phyloP scores from a whole-genome alignment of 192 early-diverging fungal species.

The Hyaloraphidium curvatum region DNA sequence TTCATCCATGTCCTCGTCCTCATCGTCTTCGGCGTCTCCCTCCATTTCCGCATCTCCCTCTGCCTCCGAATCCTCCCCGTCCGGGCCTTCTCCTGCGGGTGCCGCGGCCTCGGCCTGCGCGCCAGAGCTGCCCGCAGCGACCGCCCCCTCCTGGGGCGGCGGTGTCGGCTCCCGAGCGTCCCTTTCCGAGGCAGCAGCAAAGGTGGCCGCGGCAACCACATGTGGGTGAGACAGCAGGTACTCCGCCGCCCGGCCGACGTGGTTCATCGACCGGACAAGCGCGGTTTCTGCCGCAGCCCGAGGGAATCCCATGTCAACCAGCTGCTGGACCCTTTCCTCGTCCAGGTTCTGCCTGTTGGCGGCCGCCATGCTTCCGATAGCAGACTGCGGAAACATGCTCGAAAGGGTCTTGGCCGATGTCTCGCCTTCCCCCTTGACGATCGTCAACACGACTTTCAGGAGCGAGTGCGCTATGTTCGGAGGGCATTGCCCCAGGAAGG shows the following conservation, averaged over 20 bases:
- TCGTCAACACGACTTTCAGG: not conserved
- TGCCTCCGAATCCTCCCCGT: conserved; percentile 2
- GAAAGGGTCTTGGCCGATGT: not conserved
- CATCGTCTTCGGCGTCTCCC: conserved; percentile 9
- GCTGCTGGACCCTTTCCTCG: conserved; percentile 37
- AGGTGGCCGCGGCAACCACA: conserved; percentile 12
- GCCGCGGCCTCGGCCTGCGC: not conserved
- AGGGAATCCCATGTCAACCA: conserved; percentile 78
- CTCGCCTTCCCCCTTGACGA: not conserved
- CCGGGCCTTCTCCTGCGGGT: not conserved
- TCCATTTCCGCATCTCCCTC: conserved; percentile 9
- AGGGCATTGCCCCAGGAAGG: not conserved
- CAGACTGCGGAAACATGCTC: not conserved
- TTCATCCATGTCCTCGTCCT: not conserved
- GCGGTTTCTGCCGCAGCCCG: conserved; percentile 56
- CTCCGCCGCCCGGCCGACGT: conserved; percentile 62
- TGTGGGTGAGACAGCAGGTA: conserved; percentile 60
- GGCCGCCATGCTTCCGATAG: too few relatives aligned
- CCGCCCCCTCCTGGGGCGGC: not conserved
- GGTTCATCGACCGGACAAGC: conserved; percentile 52
- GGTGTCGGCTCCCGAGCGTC: conserved; percentile 4
- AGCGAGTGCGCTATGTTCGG: not conserved
- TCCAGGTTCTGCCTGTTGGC: too few relatives aligned
- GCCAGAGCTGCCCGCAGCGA: not conserved
- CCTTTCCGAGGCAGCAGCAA: conserved; percentile 9